Base-by-base conservation (phyloP, 2,329 filamentous ascomycete genomes). In the Aphanocladium album region DNA sequence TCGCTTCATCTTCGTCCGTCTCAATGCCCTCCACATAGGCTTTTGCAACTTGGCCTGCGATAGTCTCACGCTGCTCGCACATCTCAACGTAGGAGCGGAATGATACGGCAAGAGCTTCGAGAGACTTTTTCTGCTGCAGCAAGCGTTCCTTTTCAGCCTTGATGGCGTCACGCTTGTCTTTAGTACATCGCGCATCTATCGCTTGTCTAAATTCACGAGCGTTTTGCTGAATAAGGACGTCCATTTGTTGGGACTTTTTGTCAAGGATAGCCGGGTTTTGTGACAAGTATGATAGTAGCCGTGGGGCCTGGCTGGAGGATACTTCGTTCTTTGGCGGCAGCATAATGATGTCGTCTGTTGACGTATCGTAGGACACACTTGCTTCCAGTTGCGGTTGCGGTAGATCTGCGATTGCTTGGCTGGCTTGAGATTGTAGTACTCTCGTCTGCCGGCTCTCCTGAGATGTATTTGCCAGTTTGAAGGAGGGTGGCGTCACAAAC, bases 1-100 rank as follows among this genome's bases (percentile, higher is more conserved):
- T 76, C 37, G 69, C 67, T 65, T 85, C 82, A 23, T 83, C 80
- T 11, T 80, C 77, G 2, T 80, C 77, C 1, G 79, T 84, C 52
- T 84, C 78, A 16, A 79, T 67, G 25, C 77, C 77, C 11, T 81
- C 76, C 16, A 76, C 76, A 62, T 84, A 86, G 0, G 79, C 79
- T 60, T 80, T 73, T 3, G 76, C 75, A 53, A 85, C 77, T 55
- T 76, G 73, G 51, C 77, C 70, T 0, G 80, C 73, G 23, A 85
- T 69, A 6, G 72, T 67, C 61, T 84, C 78, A 49, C 76, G 76
- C 63, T 79, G 76, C 17, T 70, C 70, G 45, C 72, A 72, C 14
- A 84, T 69, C 2, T 72, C 67, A 49, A 73, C 72, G 61, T 80
- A 81, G 2, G 72, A 71, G 23, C 76, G 72, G 60, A 80, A 70